Evolutionary conservation across 108 stramenopile species (phyloP).

Genomic region (Cylindrotheca fusiformis): DNA sequence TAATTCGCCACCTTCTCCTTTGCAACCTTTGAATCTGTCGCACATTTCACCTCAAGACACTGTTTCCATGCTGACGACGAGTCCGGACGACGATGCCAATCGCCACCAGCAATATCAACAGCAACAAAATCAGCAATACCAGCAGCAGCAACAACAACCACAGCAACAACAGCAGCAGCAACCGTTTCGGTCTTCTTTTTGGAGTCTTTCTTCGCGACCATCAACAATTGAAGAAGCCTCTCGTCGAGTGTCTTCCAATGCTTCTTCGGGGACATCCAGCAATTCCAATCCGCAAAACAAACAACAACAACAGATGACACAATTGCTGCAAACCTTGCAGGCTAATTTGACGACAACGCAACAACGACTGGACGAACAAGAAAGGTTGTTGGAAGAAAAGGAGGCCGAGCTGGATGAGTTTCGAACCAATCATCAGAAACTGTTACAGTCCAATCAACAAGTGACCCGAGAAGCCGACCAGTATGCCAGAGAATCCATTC

Average conservation of each 20-base stretch:
- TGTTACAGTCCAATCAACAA: constrained; percentile 16
- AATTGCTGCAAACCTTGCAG: constrained; percentile 25
- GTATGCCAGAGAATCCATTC: not conserved
- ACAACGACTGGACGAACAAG: constrained; percentile 36
- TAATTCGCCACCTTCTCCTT: constrained; percentile 21
- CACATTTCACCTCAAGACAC: constrained; percentile 39
- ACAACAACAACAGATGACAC: constrained; percentile 19
- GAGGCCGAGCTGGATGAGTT: constrained; percentile 8
- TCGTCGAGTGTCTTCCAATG: constrained; percentile 15
- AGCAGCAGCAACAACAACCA: constrained; percentile 10
- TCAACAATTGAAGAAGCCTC: constrained; percentile 1
- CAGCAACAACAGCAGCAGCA: constrained; percentile 6
- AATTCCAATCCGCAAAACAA: constrained; percentile 5
- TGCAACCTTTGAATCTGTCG: constrained; percentile 30
- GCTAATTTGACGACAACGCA: constrained; percentile 20
- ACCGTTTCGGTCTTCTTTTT: not conserved
- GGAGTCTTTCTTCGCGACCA: not conserved
- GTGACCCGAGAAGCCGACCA: constrained; percentile 8
- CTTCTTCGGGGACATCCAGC: not conserved
- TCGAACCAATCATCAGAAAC: constrained; percentile 4
- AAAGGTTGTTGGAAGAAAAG: constrained; percentile 16
- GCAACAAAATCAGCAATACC: constrained; percentile 3
- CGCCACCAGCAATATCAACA: not conserved
- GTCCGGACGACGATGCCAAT: constrained; percentile 11
- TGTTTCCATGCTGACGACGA: constrained; percentile 20